Base-by-base conservation (phyloP, 176 grass and related monocot genomes). In the Triticum monococcum region DNA sequence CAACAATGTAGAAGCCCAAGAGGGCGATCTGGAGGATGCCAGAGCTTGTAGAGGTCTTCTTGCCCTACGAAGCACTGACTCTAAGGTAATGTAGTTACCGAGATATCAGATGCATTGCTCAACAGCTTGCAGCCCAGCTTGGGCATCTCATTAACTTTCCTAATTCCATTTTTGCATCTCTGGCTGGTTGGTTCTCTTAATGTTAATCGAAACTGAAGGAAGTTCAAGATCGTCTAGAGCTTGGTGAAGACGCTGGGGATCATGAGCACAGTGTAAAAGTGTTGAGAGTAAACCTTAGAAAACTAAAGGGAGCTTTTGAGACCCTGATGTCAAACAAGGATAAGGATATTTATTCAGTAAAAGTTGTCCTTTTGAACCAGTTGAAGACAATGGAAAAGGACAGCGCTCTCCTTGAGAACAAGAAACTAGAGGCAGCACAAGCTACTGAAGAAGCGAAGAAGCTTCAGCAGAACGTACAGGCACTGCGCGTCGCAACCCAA, bases 51-150 rank as follows among this genome's bases (percentile, higher is more conserved):
- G 87, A n/a, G 62, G 24, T 26, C 35, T 41, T 79, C 82, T 94
- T 79, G 45, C 62, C 40, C 78, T 62, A 4, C 89, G 77, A 85
- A 89, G 83, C 14, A 8, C 62, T 12, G 61, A 88, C 8, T 38
- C 90, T 6, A 93, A 90, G 83, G 91, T 93, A 80, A 54, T 54
- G 18, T 64, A 24, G 8, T 66, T 78, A 22, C 13, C 20, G 24
- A 25, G 23, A 52, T 23, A 18, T 30, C 35, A 82, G 60, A 65
- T 78, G 59, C 24, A 64, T 80, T 81, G 38, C 31, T 40, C 10
- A 46, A 14, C 9, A 68, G 9, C 36, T 14, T 46, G 28, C 62
- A 26, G 4, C 0, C 62, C 62, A 64, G 10, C 62, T 62, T 64
- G 62, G 3, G 3, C 9, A 14, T 64, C 63, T 54, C 63, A 30